phyloP scores from a whole-genome alignment of 2,329 filamentous ascomycete genomes.

The Xylariaceae sp. region DNA sequence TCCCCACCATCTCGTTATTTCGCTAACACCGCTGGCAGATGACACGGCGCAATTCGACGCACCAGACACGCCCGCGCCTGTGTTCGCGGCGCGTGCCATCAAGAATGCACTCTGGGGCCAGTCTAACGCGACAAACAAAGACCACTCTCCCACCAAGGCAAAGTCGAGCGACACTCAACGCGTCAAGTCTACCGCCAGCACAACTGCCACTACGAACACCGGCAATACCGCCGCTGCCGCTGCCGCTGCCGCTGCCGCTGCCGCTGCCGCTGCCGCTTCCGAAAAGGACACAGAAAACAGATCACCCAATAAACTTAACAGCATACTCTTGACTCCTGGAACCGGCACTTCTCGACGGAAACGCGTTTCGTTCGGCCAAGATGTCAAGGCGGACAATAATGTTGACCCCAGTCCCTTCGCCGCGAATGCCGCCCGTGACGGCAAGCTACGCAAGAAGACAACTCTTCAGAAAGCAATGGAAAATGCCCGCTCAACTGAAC shows the following conservation, averaged over 20 bases:
- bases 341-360: constrained; percentile 56
- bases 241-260: not conserved
- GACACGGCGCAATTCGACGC: constrained; percentile 48
- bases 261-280: not conserved
- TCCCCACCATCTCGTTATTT: not conserved
- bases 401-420: constrained; percentile 23
- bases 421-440: constrained; percentile 13
- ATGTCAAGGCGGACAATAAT: constrained; percentile 42
- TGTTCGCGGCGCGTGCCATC: constrained; percentile 61
- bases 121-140: constrained; percentile 32
- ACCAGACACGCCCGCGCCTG: constrained; percentile 60
- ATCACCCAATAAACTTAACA: constrained; percentile 47
- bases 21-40: constrained; percentile 27
- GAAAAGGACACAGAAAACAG: constrained; percentile 30
- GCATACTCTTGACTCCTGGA: constrained; percentile 60
- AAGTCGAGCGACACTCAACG: constrained; percentile 34
- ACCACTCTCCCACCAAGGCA: constrained; percentile 32
- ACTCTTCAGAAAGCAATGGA: constrained; percentile 28
- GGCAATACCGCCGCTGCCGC: not conserved
- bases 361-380: constrained; percentile 59
- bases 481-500: constrained; percentile 26
- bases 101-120: constrained; percentile 60
- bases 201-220: constrained; percentile 9
- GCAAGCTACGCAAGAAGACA: constrained; percentile 24
- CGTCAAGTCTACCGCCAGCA: constrained; percentile 25